Evolutionary conservation across 148 eudicot species (phyloP), one percentile per base, ranked within the genome.

Genomic region (Persicaria tinctoria): DNA sequence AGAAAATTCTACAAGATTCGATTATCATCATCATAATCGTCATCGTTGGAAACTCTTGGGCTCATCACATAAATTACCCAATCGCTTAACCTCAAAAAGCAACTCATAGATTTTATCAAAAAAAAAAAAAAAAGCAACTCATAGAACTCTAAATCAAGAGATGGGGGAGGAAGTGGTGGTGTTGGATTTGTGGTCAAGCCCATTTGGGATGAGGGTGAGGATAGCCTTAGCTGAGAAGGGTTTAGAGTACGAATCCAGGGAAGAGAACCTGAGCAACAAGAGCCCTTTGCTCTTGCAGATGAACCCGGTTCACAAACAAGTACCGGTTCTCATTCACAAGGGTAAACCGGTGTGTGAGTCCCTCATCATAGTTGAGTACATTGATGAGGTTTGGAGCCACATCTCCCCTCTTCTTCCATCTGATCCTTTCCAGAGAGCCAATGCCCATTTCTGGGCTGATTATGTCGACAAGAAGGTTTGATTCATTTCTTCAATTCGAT

Each of bases 261-360:
- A 84, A 53, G 86, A 86, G 73, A 41, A 84, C 18, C 50, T 82
- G 50, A 66, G 5, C 54, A 75, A 81, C 46, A 83, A 81, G 72
- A 87, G 90, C 73, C 71, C 74, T 1, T 48, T 84, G 0, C 77
- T 87, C 7, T 74, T 83, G 56, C 27, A 81, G 62, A 81, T 78
- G 86, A 87, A 83, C 80, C 90, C 90, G 23, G 68, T 87, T 62
- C 82, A 83, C 79, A 84, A 86, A 73, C 74, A 87, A 60, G 72
- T 86, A 27, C 91, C 93, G 0, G 88, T 85, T 51, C 80, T 89
- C 5, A 81, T 87, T 55, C 89, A 89, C 81, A 81, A 86, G 8
- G 88, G 88, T 0, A 86, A 70, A 51, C 90, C 91, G 7, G 51
- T 90, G 14, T 84, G 88, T 6, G 89, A 87, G 80, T 87, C 91